Evolutionary conservation across 1,284 basidiomycete species (phyloP).

Genomic region (Apiotrichum mycotoxinovorans): DNA sequence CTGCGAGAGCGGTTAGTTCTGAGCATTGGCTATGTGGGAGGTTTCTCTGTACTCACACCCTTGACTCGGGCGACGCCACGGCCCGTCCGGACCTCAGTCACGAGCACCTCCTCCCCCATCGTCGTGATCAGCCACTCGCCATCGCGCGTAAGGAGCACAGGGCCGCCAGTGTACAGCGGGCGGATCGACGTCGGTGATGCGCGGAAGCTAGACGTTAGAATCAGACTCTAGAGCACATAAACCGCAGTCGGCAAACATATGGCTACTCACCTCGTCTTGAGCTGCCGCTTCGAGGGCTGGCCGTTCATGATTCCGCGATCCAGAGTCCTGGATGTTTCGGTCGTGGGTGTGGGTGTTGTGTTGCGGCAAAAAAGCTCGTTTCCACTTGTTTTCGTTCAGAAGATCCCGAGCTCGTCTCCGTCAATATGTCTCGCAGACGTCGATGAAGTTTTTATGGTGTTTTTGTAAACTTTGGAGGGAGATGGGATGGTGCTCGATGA

Average conservation of each 20-base stretch:
- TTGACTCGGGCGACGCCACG: conserved; percentile 71
- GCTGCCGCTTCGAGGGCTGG: conserved; percentile 26
- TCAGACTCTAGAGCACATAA: not conserved
- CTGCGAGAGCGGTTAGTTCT: conserved; percentile 34
- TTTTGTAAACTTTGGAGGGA: no score
- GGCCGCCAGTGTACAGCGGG: conserved; percentile 83
- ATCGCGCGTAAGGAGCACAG: conserved; percentile 74
- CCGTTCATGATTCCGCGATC: conserved; percentile 32
- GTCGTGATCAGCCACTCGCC: conserved; percentile 78
- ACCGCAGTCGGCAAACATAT: no score
- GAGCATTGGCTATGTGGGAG: conserved; percentile 40
- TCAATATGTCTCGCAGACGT: not conserved
- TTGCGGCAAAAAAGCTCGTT: no score
- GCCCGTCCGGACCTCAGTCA: conserved; percentile 75
- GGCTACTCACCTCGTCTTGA: conserved; percentile 42
- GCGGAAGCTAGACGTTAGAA: conserved; percentile 36
- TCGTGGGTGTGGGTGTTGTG: not conserved
- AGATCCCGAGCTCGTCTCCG: not conserved
- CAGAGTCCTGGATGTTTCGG: not conserved
- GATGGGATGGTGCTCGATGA: not conserved
- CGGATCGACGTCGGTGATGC: conserved; percentile 47
- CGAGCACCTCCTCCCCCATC: conserved; percentile 75
- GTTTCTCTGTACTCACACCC: conserved; percentile 61
- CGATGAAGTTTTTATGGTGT: no score
- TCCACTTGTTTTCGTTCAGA: no score